Evolutionary conservation across 768 basidiomycete species (phyloP).

Genomic region (Pisolithus tinctorius): DNA sequence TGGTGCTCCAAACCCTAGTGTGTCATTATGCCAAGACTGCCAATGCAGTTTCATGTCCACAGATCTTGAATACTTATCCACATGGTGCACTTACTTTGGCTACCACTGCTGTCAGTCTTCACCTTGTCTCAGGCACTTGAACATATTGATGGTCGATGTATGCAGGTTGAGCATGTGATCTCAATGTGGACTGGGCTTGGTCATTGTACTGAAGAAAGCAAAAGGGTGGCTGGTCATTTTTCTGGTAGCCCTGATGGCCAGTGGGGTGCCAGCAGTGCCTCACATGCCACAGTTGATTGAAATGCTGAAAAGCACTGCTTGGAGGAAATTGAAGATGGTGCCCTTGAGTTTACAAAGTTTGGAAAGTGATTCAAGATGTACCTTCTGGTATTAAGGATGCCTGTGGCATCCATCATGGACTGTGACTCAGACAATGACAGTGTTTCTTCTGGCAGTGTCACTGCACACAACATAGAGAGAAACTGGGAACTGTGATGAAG

Average conservation of each 20-base stretch:
- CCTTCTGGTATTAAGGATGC: not conserved
- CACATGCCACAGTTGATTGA: not conserved
- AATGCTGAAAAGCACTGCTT: not conserved
- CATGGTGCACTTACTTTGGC: not conserved
- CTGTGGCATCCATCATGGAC: not conserved
- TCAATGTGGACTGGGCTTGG: not conserved
- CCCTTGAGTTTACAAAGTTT: not conserved
- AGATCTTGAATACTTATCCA: not conserved
- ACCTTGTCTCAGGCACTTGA: not conserved
- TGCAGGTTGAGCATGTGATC: not conserved
- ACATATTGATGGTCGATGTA: not conserved
- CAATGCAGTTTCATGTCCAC: not conserved
- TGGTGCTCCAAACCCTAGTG: not conserved
- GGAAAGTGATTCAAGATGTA: not conserved
- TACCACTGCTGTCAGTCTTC: not conserved
- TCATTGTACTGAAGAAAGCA: not conserved
- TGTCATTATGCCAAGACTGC: not conserved
- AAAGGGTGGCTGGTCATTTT: not conserved
- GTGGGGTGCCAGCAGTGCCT: not conserved
- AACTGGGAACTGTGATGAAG: not conserved
- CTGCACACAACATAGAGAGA: no score
- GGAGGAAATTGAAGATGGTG: not conserved
- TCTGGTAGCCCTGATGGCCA: not conserved
- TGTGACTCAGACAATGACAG: not conserved
- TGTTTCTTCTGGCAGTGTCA: not conserved